Percentiles rank a stretch among this genome's conserved stretches.
Evolutionary conservation across 352 stramenopile genomes (phyloP).

Genomic region (Globisporangium polare): DNA sequence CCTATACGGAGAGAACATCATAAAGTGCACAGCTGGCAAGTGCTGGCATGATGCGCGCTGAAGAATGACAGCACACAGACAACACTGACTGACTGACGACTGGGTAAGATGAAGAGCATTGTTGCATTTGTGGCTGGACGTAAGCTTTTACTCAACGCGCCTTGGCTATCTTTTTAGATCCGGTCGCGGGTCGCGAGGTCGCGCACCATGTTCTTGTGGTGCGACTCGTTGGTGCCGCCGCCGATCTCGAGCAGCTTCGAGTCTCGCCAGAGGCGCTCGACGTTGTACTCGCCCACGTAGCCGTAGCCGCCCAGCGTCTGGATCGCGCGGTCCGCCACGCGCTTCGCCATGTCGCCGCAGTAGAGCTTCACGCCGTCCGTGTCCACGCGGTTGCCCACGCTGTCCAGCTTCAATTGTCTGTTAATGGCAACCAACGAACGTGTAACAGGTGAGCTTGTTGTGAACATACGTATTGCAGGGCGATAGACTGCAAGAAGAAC

Average conservation of each 20-base stretch:
- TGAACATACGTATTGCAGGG: background rate
- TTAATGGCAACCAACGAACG: background rate
- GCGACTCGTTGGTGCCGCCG: constrained; percentile 97
- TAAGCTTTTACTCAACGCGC: too few relatives aligned
- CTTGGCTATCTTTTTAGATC: constrained; percentile 29
- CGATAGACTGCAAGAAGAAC: background rate
- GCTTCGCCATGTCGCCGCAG: constrained; percentile 97
- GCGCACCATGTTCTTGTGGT: constrained; percentile 98
- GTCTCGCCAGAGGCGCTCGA: constrained; percentile 98
- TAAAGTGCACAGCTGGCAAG: background rate
- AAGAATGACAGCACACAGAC: background rate
- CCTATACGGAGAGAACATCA: constrained; percentile 2
- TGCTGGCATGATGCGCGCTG: background rate
- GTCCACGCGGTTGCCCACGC: constrained; percentile 95
- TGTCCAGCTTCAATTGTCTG: constrained; percentile 93
- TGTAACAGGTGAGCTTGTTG: background rate
- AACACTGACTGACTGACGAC: background rate
- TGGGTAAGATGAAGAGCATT: background rate
- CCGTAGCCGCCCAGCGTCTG: constrained; percentile 97
- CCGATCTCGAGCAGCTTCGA: constrained; percentile 99
- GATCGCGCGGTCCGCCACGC: constrained; percentile 97
- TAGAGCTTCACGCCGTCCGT: constrained; percentile 99
- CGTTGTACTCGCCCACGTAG: constrained; percentile 99
- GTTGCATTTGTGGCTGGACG: too few relatives aligned
- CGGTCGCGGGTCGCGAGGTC: constrained; percentile 47